These are phyloP conservation scores for Cichorium intybus DNA, from an alignment of 140 eudicot genomes.

Conservation along the genomic window DNA sequence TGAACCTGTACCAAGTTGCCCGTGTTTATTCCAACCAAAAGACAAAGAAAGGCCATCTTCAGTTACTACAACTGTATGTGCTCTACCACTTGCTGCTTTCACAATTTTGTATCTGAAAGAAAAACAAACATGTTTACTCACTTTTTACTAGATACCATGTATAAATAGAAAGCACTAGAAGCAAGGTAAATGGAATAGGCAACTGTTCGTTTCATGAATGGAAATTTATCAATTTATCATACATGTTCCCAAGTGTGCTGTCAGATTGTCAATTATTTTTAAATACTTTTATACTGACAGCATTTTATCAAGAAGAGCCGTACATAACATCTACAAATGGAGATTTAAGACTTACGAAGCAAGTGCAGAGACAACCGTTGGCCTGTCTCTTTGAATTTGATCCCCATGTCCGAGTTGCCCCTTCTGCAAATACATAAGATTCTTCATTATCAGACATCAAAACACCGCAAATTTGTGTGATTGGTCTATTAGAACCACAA, in stretches of 20 bases:
- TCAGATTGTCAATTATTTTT: too few species aligned
- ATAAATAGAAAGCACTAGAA: too few species aligned
- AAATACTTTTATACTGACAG: too few species aligned
- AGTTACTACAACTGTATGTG: constrained; percentile 79
- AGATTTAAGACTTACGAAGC: constrained; percentile 52
- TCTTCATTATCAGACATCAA: not conserved
- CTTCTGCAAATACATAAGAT: constrained; percentile 45
- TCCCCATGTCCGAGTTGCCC: constrained; percentile 99
- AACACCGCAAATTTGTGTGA: not conserved
- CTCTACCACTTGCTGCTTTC: constrained; percentile 72
- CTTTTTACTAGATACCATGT: too few species aligned
- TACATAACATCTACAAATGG: too few species aligned
- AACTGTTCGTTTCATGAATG: too few species aligned
- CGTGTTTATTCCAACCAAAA: constrained; percentile 98
- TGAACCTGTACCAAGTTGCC: constrained; percentile 94
- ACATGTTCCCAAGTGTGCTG: too few species aligned
- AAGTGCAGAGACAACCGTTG: constrained; percentile 77
- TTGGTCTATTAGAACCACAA: not conserved
- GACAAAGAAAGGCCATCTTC: constrained; percentile 71
- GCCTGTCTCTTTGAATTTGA: constrained; percentile 71
- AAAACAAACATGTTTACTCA: not conserved
- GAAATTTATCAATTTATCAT: not conserved
- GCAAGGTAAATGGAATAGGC: not conserved
- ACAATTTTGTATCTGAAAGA: constrained; percentile 65
- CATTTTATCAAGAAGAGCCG: too few species aligned